Base-by-base conservation (phyloP, 306 rosid species). In the Vicia faba region DNA sequence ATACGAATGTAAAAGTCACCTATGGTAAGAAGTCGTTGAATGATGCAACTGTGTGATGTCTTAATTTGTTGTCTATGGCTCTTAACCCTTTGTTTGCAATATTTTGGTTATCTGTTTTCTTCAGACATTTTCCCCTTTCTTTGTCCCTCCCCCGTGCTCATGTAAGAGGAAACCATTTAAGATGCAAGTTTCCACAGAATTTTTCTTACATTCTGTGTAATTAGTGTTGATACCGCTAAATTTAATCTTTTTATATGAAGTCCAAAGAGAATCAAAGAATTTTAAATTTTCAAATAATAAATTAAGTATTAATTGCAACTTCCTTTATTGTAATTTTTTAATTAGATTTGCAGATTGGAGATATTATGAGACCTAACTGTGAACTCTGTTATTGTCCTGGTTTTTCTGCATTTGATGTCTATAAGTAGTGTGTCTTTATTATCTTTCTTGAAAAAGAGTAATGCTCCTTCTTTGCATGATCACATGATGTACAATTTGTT, bases 381-480 rank as follows among this genome's bases (percentile, higher is more conserved):
- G 50, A 64, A 62, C 35, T 71, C 33, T 80, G 57, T 62, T 72
- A 65, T 41, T 48, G 28, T 7, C 25, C 70, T 38, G 38, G 13
- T 57, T 28, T 68, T 68, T 67, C 15, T 68, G 72, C 54, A 23
- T 49, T 55, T 72, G 70, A 76, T 76, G 62, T 43, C 45, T 56
- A 40, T 20, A 39, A 70, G 69, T 39, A 65, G 51, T 15, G 13
- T 64, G 51, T 71, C n/a, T 31, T 71, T n/a, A 49, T 16, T 39
- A 18, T 58, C 65, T 71, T 35, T 12, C 26, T 76, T 56, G 73
- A 58, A 70, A 39, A 57, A 33, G 73, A 76, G 79, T 29, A 67
- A 56, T 68, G 49, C 66, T 50, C 36, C 20, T 48, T 64, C 64
- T 64, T 71, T 64, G 28, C 65, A 33, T 65, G 28, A 41, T 70